Conservation (phyloP, 2,329 filamentous ascomycete species). For the Rhynchosporium graminicola region DNA sequence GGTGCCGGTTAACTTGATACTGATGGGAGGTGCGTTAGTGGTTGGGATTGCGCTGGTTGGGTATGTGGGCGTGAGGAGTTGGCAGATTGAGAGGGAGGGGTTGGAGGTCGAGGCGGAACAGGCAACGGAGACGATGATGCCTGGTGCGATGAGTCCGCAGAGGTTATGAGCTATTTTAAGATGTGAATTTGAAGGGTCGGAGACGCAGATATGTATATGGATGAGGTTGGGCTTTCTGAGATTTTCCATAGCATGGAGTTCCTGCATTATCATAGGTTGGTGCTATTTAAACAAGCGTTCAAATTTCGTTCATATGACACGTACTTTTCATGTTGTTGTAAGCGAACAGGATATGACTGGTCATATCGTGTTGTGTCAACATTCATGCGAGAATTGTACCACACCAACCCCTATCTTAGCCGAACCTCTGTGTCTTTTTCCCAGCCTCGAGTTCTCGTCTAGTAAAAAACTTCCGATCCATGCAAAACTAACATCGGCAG, state of each 20-base stretch:
- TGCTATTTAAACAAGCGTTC: not conserved
- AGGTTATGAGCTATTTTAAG: slow-evolving; percentile 24
- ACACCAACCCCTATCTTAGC: not conserved
- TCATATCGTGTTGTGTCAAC: not conserved
- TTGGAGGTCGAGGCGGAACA: slow-evolving; percentile 48
- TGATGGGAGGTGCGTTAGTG: slow-evolving; percentile 61
- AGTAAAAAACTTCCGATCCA: too few species aligned
- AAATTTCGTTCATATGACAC: not conserved
- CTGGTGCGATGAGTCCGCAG: slow-evolving; percentile 34
- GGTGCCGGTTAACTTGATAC: slow-evolving; percentile 71
- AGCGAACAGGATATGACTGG: not conserved
- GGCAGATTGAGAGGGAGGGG: slow-evolving; percentile 44
- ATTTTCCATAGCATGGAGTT: slow-evolving; percentile 23
- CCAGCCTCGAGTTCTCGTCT: not conserved
- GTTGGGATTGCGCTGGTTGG: slow-evolving; percentile 66
- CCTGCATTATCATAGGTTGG: not conserved
- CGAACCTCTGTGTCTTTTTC: not conserved
- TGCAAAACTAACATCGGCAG: too few species aligned
- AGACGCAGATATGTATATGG: not conserved
- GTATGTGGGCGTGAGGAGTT: slow-evolving; percentile 55
- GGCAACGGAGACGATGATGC: slow-evolving; percentile 42
- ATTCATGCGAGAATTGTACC: not conserved
- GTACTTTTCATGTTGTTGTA: too few species aligned
- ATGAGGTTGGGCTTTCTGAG: not conserved
- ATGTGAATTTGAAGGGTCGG: not conserved